phyloP scores from a whole-genome alignment of 768 basidiomycete genomes.

The Leccinellum albellum region DNA sequence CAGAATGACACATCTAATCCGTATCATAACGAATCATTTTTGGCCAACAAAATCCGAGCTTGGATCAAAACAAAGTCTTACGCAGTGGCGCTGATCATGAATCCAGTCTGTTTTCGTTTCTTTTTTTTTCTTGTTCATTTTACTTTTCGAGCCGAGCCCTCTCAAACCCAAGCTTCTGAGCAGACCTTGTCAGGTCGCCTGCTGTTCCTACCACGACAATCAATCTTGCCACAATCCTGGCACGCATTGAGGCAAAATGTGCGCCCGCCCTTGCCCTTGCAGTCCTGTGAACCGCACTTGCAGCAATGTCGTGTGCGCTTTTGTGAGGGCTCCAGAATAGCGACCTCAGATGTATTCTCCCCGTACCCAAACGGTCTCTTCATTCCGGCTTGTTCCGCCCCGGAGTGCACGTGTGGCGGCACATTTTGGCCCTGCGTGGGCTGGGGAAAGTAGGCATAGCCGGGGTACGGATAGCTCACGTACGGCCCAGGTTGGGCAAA shows the following conservation, averaged over 20 bases:
- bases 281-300: constrained; percentile 78
- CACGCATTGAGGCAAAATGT: constrained; percentile 70
- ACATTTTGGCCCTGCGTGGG: constrained; percentile 20
- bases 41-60: constrained; percentile 9
- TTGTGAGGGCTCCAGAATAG: constrained; percentile 36
- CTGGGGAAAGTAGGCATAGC: constrained; percentile 32
- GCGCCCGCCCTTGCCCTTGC: constrained; percentile 80
- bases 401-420: constrained; percentile 24
- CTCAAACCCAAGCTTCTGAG: constrained; percentile 48
- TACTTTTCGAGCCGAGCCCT: not conserved
- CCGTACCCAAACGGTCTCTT: constrained; percentile 30
- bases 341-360: constrained; percentile 22
- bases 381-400: constrained; percentile 23
- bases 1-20: constrained; percentile 4
- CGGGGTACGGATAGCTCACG: constrained; percentile 35
- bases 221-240: constrained; percentile 79
- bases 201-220: constrained; percentile 75
- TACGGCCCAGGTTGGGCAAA: constrained; percentile 32
- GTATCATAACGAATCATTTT: constrained; percentile 1
- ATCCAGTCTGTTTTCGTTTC: not conserved
- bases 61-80: not conserved
- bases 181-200: constrained; percentile 75
- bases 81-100: not conserved
- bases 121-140: not conserved
- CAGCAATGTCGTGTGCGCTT: constrained; percentile 78